Conservation (phyloP, 345 rosid genomes). For the Euclidium syriacum region DNA sequence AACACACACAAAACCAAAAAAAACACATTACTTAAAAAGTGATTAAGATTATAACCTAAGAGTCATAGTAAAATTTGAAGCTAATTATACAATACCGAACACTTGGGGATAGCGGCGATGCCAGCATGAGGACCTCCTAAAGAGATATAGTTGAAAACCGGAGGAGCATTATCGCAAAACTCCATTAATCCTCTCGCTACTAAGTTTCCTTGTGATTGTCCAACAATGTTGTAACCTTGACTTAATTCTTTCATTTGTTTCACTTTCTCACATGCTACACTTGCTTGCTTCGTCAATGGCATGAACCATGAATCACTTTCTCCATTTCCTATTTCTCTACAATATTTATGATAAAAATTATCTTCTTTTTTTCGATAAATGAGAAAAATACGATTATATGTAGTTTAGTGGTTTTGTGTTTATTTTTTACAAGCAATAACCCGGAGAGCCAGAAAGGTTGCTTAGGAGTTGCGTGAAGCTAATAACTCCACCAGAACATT, state of each 20-base stretch:
- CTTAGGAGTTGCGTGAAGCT: conserved; percentile 55
- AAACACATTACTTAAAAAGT: not conserved
- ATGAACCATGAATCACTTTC: conserved; percentile 78
- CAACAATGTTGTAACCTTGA: conserved; percentile 76
- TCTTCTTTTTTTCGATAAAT: not conserved
- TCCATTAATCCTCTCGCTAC: conserved; percentile 79
- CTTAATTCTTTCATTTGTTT: conserved; percentile 67
- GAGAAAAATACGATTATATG: not conserved
- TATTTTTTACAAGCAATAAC: conserved; percentile 58
- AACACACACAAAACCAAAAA: not conserved
- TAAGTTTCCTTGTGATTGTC: conserved; percentile 87
- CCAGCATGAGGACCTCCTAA: conserved; percentile 97
- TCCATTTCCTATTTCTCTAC: conserved; percentile 83
- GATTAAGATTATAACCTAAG: not conserved
- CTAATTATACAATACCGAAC: conserved; percentile 56
- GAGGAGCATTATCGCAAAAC: conserved; percentile 77
- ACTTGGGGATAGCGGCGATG: conserved; percentile 74
- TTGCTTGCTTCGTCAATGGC: conserved; percentile 50
- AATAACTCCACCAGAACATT: conserved; percentile 58
- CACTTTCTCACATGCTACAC: conserved; percentile 36
- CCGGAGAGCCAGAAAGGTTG: conserved; percentile 57
- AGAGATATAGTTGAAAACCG: conserved; percentile 66
- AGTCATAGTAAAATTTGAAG: not conserved
- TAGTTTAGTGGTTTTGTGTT: conserved; percentile 4
- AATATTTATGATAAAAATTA: not conserved